phyloP scores from a whole-genome alignment of 495 filamentous ascomycete species.

The Hypomontagnella monticulosa region DNA sequence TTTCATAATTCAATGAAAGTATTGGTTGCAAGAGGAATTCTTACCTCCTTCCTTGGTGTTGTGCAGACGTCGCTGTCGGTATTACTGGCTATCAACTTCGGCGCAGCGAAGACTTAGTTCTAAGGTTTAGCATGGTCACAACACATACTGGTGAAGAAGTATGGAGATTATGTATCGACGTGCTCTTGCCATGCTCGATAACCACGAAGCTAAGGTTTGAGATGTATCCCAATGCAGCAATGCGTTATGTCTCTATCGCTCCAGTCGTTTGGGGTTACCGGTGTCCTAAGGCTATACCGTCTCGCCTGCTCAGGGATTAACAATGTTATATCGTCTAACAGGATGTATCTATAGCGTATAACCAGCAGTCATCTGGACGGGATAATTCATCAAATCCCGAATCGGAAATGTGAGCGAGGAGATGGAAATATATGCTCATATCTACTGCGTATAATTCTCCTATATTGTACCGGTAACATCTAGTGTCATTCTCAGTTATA shows the following conservation, averaged over 20 bases:
- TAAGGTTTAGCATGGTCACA: constrained; percentile 68
- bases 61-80: constrained; percentile 77
- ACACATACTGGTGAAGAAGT: constrained; percentile 67
- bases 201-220: constrained; percentile 73
- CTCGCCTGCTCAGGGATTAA: constrained; percentile 58
- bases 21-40: constrained; percentile 21
- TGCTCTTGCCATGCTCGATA: constrained; percentile 77
- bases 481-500: constrained; percentile 50
- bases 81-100: constrained; percentile 72
- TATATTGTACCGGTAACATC: constrained; percentile 48
- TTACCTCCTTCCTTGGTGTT: constrained; percentile 70
- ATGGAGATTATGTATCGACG: constrained; percentile 70
- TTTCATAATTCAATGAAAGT: constrained; percentile 3
- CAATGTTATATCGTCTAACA: constrained; percentile 61
- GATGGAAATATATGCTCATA: background rate
- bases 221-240: constrained; percentile 63
- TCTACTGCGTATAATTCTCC: constrained; percentile 26
- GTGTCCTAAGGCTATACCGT: constrained; percentile 76
- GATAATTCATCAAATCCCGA: constrained; percentile 13
- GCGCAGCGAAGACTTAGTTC: constrained; percentile 66
- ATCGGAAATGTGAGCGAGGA: background rate
- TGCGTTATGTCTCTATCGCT: constrained; percentile 66
- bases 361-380: constrained; percentile 2
- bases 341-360: constrained; percentile 30
- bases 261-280: constrained; percentile 70